A percentile compares a stretch with the other conserved stretches of the same genome.
Evolutionary conservation across 164 flowering plant species (phyloP).

Genomic region (Aristolochia contorta): DNA sequence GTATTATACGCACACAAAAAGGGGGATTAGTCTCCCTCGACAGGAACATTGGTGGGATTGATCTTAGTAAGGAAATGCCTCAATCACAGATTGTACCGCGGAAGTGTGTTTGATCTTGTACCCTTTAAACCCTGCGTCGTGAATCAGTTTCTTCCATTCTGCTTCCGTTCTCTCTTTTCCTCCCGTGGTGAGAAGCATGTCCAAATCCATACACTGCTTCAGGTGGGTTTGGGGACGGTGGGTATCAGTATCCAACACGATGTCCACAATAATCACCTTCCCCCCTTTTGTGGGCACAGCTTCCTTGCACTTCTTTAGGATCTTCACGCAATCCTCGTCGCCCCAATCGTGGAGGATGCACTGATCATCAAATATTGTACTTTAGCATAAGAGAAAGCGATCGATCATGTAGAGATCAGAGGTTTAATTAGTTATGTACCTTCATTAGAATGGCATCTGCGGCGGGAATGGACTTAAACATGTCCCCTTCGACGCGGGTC

Average conservation of each 20-base stretch:
- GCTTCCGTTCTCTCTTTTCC: constrained; percentile 12
- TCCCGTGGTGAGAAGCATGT: constrained; percentile 9
- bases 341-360: constrained; percentile 7
- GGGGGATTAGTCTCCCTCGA: too few species aligned
- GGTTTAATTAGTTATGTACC: too few species aligned
- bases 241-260: constrained; percentile 1
- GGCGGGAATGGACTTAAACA: neutral
- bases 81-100: constrained; percentile 9
- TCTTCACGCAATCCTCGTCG: constrained; percentile 6
- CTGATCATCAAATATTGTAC: too few species aligned
- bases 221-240: neutral
- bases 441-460: constrained; percentile 5
- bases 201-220: constrained; percentile 5
- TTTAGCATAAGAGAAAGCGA: too few species aligned
- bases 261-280: constrained; percentile 12
- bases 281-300: constrained; percentile 7
- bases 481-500: neutral
- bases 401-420: too few species aligned
- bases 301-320: constrained; percentile 8
- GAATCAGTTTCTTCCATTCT: constrained; percentile 9
- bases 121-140: constrained; percentile 5
- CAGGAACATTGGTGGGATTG: too few species aligned
- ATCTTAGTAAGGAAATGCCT: neutral
- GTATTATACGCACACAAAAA: too few species aligned
- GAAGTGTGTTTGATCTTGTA: neutral